These are phyloP conservation scores for Ephemerocybe angulata DNA, from an alignment of 768 basidiomycete species.

Conservation along the genomic window DNA sequence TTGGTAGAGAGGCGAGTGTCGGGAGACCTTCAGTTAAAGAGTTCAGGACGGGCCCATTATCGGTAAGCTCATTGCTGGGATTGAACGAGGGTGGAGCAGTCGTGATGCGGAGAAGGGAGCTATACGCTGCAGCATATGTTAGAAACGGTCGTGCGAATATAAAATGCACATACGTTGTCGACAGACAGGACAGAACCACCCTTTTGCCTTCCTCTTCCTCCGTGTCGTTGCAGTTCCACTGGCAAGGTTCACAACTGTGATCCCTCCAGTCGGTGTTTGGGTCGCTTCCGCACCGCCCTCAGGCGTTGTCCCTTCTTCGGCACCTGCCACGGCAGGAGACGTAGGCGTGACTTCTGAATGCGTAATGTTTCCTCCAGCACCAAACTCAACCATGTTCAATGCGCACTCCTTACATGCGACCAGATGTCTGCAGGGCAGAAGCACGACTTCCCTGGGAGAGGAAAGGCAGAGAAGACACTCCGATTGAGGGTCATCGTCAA, in stretches of 20 bases:
- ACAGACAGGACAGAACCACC: slow-evolving; percentile 97
- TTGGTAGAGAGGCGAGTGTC: background rate
- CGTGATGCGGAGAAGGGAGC: slow-evolving; percentile 80
- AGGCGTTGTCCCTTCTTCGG: slow-evolving; percentile 35
- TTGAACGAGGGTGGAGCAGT: slow-evolving; percentile 50
- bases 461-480: slow-evolving; percentile 92
- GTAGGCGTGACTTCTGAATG: slow-evolving; percentile 44
- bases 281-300: slow-evolving; percentile 25
- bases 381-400: slow-evolving; percentile 96
- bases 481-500: slow-evolving; percentile 66
- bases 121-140: slow-evolving; percentile 60
- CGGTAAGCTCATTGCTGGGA: slow-evolving; percentile 15
- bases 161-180: slow-evolving; percentile 71
- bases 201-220: slow-evolving; percentile 90
- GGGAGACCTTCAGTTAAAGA: background rate
- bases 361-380: slow-evolving; percentile 85
- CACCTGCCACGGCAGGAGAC: slow-evolving; percentile 23
- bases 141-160: background rate
- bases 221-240: slow-evolving; percentile 48
- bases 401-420: slow-evolving; percentile 96
- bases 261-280: slow-evolving; percentile 23
- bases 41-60: background rate
- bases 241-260: slow-evolving; percentile 21
- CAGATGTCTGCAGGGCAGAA: slow-evolving; percentile 89
- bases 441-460: slow-evolving; percentile 84